Base-by-base conservation (phyloP, 176 grass and related monocot species). In the Pontederia crassipes region DNA sequence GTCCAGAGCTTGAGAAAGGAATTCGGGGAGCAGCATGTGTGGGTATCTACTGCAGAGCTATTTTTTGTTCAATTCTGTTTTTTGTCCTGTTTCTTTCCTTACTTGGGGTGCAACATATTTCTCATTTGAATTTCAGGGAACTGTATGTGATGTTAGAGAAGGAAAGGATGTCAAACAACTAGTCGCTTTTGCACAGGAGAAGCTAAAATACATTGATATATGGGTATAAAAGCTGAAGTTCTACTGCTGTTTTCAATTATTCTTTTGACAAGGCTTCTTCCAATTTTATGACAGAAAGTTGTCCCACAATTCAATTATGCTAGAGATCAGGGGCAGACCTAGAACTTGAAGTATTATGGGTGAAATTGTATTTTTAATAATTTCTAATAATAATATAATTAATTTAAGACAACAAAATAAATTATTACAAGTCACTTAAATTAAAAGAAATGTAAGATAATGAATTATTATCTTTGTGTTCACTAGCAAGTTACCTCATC, bases 1-100 rank as follows among this genome's bases (percentile, higher is more conserved):
- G 71, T 73, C 0, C 16, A 17, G 65, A 81, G 77, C 51, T 79
- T 97, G 81, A 88, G 83, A 78, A 69, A 81, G 63, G 84, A 91
- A 71, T 88, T 88, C 10, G 83, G 87, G 72, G 87, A 85, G 79
- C 91, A 87, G 55, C 87, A 80, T 88, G 93, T 97, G 84, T 97
- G 84, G 93, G 93, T 91, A 97, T 67, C 80, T 81, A 87, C 81
- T 66, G 20, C 65, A 65, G 28, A 74, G 57, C 68, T 77, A 26
- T 62, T 78, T 67, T 49, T 46, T 9, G 46, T 62, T 50, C 63
- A 77, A 32, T 79, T 68, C 73, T 63, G 1, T 17, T 54, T 35
- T 40, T 35, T 10, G 4, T 28, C 17, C n/a, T 13, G 3, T 5
- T 13, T 8, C 26, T 4, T 3, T 53, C 20, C 27, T 11, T 12